Evolutionary conservation across 805 yeast species (phyloP).

Genomic region (Nematodospora valgi): DNA sequence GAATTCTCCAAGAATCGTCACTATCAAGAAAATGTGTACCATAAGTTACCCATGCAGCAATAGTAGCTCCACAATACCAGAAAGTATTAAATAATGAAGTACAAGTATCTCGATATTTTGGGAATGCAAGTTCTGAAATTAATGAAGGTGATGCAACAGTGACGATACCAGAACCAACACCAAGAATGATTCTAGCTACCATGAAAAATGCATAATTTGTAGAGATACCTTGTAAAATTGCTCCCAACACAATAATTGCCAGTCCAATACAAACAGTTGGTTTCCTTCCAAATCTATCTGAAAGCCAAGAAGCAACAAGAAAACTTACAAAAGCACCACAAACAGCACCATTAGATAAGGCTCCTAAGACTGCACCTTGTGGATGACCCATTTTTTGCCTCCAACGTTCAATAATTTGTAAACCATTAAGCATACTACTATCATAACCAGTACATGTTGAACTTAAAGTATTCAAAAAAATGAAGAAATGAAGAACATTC

Average conservation of each 20-base stretch:
- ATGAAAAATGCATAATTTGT: conserved; percentile 37
- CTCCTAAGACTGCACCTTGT: conserved; percentile 37
- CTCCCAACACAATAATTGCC: conserved; percentile 26
- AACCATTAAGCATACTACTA: conserved; percentile 48
- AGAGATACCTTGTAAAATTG: conserved; percentile 36
- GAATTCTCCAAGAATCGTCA: conserved; percentile 52
- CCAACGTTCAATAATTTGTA: conserved; percentile 46
- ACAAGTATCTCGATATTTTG: conserved; percentile 39
- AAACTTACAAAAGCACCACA: conserved; percentile 38
- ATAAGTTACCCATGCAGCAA: conserved; percentile 50
- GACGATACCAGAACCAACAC: conserved; percentile 42
- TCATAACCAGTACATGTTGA: conserved; percentile 50
- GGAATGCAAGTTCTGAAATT: conserved; percentile 50
- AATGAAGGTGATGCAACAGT: conserved; percentile 46
- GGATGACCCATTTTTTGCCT: conserved; percentile 38
- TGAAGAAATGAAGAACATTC: conserved; percentile 29
- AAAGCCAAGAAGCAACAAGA: conserved; percentile 21
- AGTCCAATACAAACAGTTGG: conserved; percentile 22
- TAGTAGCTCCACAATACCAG: conserved; percentile 53
- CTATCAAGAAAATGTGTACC: conserved; percentile 35
- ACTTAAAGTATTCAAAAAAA: conserved; percentile 41
- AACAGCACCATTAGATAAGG: conserved; percentile 37
- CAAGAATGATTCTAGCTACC: conserved; percentile 45
- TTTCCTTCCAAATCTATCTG: conserved; percentile 43
- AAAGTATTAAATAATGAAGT: conserved; percentile 48